A percentile compares a stretch with the other conserved stretches of the same genome.
Conservation (phyloP, 1,284 basidiomycete genomes). For the Kalmanozyma brasiliensis region DNA sequence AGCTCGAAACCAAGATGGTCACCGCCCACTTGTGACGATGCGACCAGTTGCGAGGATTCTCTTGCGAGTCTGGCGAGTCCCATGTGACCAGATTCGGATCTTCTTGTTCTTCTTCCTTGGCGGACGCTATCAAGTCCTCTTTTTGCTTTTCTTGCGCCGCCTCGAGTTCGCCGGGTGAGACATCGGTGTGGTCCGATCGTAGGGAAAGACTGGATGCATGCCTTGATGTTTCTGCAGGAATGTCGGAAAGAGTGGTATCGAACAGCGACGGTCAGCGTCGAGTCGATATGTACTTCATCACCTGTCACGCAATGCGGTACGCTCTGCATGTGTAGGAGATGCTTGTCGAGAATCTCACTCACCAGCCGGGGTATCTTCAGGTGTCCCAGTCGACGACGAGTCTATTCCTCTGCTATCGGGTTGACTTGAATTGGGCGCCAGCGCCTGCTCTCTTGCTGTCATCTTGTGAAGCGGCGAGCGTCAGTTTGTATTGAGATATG, state of each 20-base stretch:
- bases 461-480: too few relatives aligned
- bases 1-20: conserved; percentile 67
- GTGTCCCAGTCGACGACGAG: conserved; percentile 1
- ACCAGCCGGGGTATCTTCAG: conserved; percentile 1
- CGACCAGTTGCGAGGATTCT: conserved; percentile 78
- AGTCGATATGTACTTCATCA: too few relatives aligned
- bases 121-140: not conserved
- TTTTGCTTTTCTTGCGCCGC: conserved; percentile 13
- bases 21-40: conserved; percentile 74
- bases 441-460: not conserved
- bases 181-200: not conserved
- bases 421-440: conserved; percentile 7
- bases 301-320: too few relatives aligned
- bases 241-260: too few relatives aligned
- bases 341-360: not conserved
- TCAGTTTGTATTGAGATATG: too few relatives aligned
- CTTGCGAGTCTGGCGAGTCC: conserved; percentile 75
- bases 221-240: conserved; percentile 12
- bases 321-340: too few relatives aligned
- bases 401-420: not conserved
- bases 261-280: too few relatives aligned
- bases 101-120: conserved; percentile 16
- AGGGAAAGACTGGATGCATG: conserved; percentile 11
- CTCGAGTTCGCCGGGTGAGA: conserved; percentile 12
- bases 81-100: conserved; percentile 71